phyloP scores from a whole-genome alignment of 2,329 filamentous ascomycete species.

The Sclerotinia trifoliorum region DNA sequence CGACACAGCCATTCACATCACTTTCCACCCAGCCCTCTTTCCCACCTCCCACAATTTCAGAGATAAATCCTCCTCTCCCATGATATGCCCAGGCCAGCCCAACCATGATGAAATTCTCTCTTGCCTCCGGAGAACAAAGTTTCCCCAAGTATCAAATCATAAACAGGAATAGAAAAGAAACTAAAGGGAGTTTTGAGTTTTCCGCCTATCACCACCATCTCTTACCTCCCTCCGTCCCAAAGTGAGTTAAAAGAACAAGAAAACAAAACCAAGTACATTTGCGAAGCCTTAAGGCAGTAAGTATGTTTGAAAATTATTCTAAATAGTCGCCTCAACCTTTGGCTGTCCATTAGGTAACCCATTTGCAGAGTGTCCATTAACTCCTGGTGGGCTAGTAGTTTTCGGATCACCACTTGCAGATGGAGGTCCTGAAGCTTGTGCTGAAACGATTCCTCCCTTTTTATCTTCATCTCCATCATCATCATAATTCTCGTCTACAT shows the following conservation, averaged over 20 bases:
- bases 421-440: slow-evolving; percentile 47
- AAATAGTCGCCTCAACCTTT: slow-evolving; percentile 35
- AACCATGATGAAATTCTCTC: not conserved
- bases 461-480: slow-evolving; percentile 88
- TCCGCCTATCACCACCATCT: not conserved
- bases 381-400: slow-evolving; percentile 48
- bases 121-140: not conserved
- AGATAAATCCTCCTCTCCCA: not conserved
- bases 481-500: slow-evolving; percentile 96
- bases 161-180: slow-evolving; percentile 6
- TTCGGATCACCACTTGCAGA: slow-evolving; percentile 48
- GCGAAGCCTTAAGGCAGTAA: not conserved
- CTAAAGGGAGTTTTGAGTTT: not conserved
- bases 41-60: not conserved
- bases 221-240: not conserved
- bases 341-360: slow-evolving; percentile 37
- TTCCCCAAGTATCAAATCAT: slow-evolving; percentile 8
- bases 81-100: slow-evolving; percentile 1
- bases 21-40: not conserved
- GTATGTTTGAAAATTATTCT: not conserved
- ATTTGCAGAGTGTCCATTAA: slow-evolving; percentile 39
- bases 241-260: not conserved
- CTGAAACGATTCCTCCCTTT: slow-evolving; percentile 53
- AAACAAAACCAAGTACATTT: not conserved
- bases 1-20: not conserved